Base-by-base conservation (phyloP, 768 basidiomycete genomes). In the Lactarius trivialis region DNA sequence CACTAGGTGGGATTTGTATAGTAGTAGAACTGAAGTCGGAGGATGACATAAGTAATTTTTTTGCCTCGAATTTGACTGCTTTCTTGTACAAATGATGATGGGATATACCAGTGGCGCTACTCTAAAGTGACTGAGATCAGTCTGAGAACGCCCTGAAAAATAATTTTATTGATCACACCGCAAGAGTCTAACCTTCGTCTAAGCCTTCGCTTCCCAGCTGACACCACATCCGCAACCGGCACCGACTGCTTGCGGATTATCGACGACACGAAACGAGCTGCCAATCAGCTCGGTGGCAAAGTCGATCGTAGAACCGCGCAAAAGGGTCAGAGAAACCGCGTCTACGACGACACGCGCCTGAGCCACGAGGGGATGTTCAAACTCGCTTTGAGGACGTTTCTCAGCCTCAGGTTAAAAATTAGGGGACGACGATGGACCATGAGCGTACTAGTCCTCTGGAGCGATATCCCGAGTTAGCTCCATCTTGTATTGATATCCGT, bases 401-500 rank as follows among this genome's bases (percentile, higher is more conserved):
- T 63, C 34, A 55, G 61, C 30, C 36, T 36, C 39, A 21, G 30
- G 24, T 48, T 2, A 7, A 19, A 30, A 37, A 39, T 9, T 12
- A 36, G 30, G n/a, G 33, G 43, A n/a, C 21, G 56, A 30, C 33
- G 32, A 9, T 63, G 50, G 59, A 12, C 50, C 58, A 56, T 12
- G 60, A 2, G 77, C 91, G 71, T 71, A 95, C 94, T 94, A 97
- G 74, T 97, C 94, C 65, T 94, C 93, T 5, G 79, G 78, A 32
- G 79, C 76, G 17, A 79, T 78, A 49, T 75, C 73, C 39, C 78
- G 79, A 2, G 89, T 87, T 4, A 98, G 80, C 59, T 88, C 85
- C 81, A 98, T 83, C 68, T 91, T 95, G 74, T 98, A 97, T 70
- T 97, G 93, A 73, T 98, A 98, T 39, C 96, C 96, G 71, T 98